Evolutionary conservation across 2,329 filamentous ascomycete species (phyloP).

Genomic region (Ceratocystis lukuohia): DNA sequence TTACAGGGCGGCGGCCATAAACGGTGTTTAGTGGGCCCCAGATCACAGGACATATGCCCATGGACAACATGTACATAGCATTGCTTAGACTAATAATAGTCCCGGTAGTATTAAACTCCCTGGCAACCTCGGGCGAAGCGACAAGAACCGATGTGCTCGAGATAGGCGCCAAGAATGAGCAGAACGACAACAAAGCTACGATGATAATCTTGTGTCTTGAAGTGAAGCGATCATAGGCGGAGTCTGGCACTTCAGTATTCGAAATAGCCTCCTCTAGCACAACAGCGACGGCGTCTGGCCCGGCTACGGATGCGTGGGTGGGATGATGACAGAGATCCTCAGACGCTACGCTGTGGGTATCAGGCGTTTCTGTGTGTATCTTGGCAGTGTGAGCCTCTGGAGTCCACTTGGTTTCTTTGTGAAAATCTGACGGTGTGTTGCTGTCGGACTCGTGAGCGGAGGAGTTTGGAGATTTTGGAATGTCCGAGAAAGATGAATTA

Average conservation of each 20-base stretch:
- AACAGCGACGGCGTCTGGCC: slow-evolving; percentile 16
- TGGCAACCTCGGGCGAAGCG: slow-evolving; percentile 60
- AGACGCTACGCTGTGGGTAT: slow-evolving; percentile 9
- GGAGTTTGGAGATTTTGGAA: slow-evolving; percentile 10
- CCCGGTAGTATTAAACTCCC: slow-evolving; percentile 49
- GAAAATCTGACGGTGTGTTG: not conserved
- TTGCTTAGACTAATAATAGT: slow-evolving; percentile 61
- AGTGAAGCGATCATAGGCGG: slow-evolving; percentile 53
- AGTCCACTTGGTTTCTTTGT: not conserved
- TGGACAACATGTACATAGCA: slow-evolving; percentile 60
- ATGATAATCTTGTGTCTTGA: slow-evolving; percentile 50
- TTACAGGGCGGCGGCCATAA: slow-evolving; percentile 44
- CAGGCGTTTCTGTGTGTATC: not conserved
- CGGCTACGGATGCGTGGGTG: slow-evolving; percentile 17
- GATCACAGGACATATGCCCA: slow-evolving; percentile 56
- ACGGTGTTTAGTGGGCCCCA: slow-evolving; percentile 61
- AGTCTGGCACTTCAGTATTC: slow-evolving; percentile 33
- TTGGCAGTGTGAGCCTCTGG: slow-evolving; percentile 1
- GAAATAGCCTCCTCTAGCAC: slow-evolving; percentile 14
- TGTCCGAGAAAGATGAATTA: not conserved
- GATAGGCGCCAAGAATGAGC: slow-evolving; percentile 62
- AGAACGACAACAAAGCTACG: slow-evolving; percentile 56
- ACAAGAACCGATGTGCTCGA: slow-evolving; percentile 61
- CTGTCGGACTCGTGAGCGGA: slow-evolving; percentile 5
- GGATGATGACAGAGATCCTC: slow-evolving; percentile 12